Percentiles rank a stretch among this genome's conserved stretches.
Evolutionary conservation across 768 basidiomycete genomes (phyloP).

Genomic region (Piloderma croceum): DNA sequence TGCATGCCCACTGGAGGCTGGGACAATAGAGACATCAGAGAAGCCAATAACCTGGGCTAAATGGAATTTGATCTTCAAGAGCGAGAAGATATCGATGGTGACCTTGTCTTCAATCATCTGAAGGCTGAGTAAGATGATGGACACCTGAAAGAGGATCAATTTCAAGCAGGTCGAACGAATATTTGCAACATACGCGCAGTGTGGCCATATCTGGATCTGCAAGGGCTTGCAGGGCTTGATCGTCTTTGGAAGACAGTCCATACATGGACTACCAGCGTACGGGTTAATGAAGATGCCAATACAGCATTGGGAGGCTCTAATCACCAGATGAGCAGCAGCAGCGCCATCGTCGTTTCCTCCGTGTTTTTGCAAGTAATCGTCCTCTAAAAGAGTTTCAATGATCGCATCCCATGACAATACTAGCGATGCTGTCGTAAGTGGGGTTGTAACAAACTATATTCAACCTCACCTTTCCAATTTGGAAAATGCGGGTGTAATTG

Average conservation of each 20-base stretch:
- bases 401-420: slow-evolving; percentile 64
- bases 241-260: slow-evolving; percentile 32
- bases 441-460: background rate
- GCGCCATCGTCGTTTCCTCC: slow-evolving; percentile 35
- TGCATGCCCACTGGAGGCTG: slow-evolving; percentile 41
- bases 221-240: slow-evolving; percentile 6
- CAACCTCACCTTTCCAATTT: slow-evolving; percentile 54
- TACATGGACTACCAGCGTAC: slow-evolving; percentile 36
- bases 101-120: slow-evolving; percentile 66
- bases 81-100: slow-evolving; percentile 40
- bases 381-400: slow-evolving; percentile 52
- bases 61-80: slow-evolving; percentile 55
- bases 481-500: slow-evolving; percentile 68
- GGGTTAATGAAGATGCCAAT: background rate
- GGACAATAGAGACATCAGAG: slow-evolving; percentile 39
- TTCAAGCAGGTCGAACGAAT: background rate
- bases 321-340: slow-evolving; percentile 37
- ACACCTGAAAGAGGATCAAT: slow-evolving; percentile 34
- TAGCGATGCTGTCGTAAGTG: slow-evolving; percentile 18
- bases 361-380: slow-evolving; percentile 39
- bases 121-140: slow-evolving; percentile 51
- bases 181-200: slow-evolving; percentile 35
- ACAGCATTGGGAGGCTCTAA: slow-evolving; percentile 6
- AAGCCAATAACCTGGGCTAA: slow-evolving; percentile 52
- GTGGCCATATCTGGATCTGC: slow-evolving; percentile 42